phyloP scores from a whole-genome alignment of 2,329 filamentous ascomycete species.

The Juglanconis juglandina region DNA sequence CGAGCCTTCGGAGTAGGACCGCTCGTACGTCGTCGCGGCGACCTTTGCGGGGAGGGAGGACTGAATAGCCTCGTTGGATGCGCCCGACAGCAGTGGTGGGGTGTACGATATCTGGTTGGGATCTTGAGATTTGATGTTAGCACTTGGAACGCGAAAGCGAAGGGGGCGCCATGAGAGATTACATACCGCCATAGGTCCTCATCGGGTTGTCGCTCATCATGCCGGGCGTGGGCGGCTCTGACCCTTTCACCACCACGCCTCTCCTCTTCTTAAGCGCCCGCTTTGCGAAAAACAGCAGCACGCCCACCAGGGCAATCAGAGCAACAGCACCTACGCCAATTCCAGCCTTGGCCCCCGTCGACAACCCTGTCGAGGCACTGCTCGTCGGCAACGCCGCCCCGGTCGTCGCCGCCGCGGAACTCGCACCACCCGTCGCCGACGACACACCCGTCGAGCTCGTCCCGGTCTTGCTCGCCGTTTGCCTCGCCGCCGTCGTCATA shows the following conservation, averaged over 20 bases:
- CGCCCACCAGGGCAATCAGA: slow-evolving; percentile 13
- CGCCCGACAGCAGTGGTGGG: background rate
- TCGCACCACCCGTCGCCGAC: background rate
- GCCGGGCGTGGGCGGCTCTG: background rate
- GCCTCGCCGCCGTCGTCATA: background rate
- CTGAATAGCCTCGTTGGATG: background rate
- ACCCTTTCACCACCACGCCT: slow-evolving; percentile 6
- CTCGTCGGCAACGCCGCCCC: background rate
- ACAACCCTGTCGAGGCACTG: slow-evolving; percentile 1
- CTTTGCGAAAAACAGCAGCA: slow-evolving; percentile 2
- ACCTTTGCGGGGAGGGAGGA: background rate
- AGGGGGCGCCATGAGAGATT: background rate
- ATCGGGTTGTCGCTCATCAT: background rate
- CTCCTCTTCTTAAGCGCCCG: background rate
- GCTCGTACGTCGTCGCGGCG: background rate
- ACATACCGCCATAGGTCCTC: background rate
- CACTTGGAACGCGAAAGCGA: background rate
- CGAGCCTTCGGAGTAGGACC: background rate
- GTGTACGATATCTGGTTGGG: background rate
- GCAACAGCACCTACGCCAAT: slow-evolving; percentile 17
- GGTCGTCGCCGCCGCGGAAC: background rate
- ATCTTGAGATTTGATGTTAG: background rate
- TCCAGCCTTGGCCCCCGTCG: slow-evolving; percentile 20
- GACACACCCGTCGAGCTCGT: background rate
- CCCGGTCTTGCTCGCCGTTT: background rate